These are phyloP conservation scores for Pseudoscleropodium purum DNA, from an alignment of 225 moss, liverwort and hornwort genomes.

Conservation along the genomic window DNA sequence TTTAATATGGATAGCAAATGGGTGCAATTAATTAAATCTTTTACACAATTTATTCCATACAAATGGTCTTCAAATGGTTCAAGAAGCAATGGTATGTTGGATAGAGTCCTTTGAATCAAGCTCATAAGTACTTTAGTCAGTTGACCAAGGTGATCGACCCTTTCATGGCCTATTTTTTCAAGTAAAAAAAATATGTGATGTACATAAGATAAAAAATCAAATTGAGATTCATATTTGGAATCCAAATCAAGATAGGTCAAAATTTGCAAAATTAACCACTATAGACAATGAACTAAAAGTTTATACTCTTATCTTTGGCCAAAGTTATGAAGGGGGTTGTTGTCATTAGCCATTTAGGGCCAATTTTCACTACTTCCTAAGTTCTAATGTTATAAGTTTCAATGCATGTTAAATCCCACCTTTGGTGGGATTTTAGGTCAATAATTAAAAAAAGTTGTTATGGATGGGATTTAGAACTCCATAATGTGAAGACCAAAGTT, in stretches of 20 bases:
- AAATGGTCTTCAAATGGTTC: background rate
- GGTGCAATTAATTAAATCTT: background rate
- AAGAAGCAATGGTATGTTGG: background rate
- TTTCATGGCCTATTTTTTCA: background rate
- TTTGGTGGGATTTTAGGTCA: fast-evolving
- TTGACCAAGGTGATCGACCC: fast-evolving
- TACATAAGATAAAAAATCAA: background rate
- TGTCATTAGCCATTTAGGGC: fast-evolving
- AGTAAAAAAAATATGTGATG: background rate
- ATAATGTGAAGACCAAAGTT: background rate
- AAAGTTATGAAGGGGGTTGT: background rate
- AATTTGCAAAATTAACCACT: background rate
- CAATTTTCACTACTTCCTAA: background rate
- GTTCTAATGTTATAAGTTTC: background rate
- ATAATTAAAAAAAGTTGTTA: background rate
- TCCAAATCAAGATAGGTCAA: background rate
- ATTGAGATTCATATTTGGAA: background rate
- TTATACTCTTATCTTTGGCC: background rate
- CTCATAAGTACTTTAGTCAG: background rate
- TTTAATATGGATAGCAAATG: background rate
- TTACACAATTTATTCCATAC: background rate
- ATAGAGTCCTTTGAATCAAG: background rate
- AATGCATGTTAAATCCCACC: fast-evolving
- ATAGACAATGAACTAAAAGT: background rate
- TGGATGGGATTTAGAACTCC: fast-evolving